Percentiles rank a stretch among this genome's conserved stretches.
Conservation (phyloP, 2,329 filamentous ascomycete species). For the Xylaria sp. region DNA sequence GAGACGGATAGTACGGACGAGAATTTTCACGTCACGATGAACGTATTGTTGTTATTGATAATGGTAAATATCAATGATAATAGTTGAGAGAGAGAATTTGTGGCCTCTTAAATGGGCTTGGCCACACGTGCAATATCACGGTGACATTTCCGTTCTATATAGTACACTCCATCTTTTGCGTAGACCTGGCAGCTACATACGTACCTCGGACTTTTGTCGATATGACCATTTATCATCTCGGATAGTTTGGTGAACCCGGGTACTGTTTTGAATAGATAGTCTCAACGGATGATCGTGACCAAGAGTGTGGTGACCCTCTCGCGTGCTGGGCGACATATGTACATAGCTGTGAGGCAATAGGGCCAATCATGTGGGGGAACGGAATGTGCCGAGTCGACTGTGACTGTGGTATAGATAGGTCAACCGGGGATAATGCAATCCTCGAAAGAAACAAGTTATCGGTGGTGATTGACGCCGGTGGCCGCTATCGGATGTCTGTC, state of each 20-base stretch:
- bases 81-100: neutral
- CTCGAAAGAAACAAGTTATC: neutral
- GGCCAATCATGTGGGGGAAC: neutral
- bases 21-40: conserved; percentile 33
- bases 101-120: conserved; percentile 22
- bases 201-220: conserved; percentile 16
- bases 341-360: neutral
- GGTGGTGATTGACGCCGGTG: conserved; percentile 2
- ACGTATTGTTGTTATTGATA: conserved; percentile 13
- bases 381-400: conserved; percentile 9
- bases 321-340: neutral
- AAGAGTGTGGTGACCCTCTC: neutral
- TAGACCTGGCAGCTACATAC: conserved; percentile 10
- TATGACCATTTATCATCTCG: conserved; percentile 16
- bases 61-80: conserved; percentile 19
- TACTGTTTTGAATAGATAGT: neutral
- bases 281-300: neutral
- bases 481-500: conserved; percentile 28
- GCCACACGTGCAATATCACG: conserved; percentile 28
- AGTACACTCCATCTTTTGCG: conserved; percentile 6
- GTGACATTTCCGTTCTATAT: conserved; percentile 28
- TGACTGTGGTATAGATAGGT: neutral
- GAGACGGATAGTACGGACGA: conserved; percentile 13
- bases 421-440: neutral
- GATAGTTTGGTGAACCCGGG: neutral